A percentile compares a stretch with the other conserved stretches of the same genome.
phyloP scores from a whole-genome alignment of 805 yeast genomes.

The Candida insectalens region DNA sequence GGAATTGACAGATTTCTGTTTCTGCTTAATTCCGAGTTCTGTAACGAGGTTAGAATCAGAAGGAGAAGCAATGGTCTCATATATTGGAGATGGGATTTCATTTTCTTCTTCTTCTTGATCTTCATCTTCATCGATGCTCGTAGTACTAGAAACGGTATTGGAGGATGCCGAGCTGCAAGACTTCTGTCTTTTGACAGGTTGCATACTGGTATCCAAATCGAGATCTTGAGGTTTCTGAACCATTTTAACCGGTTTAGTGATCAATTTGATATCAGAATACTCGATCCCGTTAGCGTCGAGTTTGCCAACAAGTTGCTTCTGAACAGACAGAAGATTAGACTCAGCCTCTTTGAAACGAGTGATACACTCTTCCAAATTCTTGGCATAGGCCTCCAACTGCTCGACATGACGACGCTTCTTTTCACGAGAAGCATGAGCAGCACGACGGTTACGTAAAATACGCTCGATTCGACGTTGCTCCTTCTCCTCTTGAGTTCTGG shows the following conservation, averaged over 20 bases:
- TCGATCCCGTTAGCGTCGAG: constrained; percentile 11
- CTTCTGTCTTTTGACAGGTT: constrained; percentile 13
- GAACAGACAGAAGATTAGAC: constrained; percentile 6
- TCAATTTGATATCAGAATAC: constrained; percentile 8
- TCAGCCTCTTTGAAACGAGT: constrained; percentile 9
- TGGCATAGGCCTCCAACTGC: constrained; percentile 57
- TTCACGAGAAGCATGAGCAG: constrained; percentile 96
- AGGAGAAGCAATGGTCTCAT: constrained; percentile 9
- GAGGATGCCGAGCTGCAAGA: constrained; percentile 12
- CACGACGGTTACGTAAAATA: constrained; percentile 86
- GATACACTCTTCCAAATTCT: constrained; percentile 26
- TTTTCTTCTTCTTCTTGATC: background rate
- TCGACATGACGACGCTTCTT: constrained; percentile 91
- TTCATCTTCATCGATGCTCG: background rate
- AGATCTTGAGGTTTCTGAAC: constrained; percentile 20
- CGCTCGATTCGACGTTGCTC: constrained; percentile 94
- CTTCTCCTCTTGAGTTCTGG: constrained; percentile 93
- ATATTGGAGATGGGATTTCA: background rate
- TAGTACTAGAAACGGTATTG: background rate
- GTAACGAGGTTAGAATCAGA: constrained; percentile 6
- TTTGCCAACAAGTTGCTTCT: constrained; percentile 9
- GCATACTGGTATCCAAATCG: constrained; percentile 12
- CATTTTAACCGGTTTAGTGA: constrained; percentile 7
- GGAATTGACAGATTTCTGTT: background rate
- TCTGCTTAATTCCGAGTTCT: background rate